Evolutionary conservation across 768 basidiomycete species (phyloP).

Genomic region (Mrakia gelida): DNA sequence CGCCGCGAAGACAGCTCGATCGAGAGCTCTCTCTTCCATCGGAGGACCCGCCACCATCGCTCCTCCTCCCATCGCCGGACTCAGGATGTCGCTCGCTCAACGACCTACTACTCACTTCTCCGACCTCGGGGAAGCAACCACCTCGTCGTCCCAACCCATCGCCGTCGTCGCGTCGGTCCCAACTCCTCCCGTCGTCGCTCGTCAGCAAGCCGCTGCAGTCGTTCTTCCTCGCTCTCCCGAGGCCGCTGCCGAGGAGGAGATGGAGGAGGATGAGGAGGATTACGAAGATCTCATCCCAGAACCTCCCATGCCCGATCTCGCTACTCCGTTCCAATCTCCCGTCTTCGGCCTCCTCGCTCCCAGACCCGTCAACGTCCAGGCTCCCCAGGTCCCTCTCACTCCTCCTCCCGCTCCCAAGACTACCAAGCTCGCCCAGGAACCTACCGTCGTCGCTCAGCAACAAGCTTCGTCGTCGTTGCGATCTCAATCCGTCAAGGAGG

Average conservation of each 20-base stretch:
- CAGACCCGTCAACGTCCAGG: background rate
- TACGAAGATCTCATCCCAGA: background rate
- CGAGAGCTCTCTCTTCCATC: conserved; percentile 21
- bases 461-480: background rate
- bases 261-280: background rate
- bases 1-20: conserved; percentile 11
- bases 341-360: background rate
- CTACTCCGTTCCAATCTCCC: conserved; percentile 8
- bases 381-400: background rate
- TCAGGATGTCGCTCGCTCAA: conserved; percentile 6
- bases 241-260: background rate
- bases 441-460: background rate
- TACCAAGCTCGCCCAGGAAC: background rate
- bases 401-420: background rate
- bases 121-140: background rate
- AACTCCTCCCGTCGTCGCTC: background rate
- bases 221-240: background rate
- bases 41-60: background rate
- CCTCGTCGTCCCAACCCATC: background rate
- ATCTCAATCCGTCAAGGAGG: background rate
- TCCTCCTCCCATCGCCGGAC: background rate
- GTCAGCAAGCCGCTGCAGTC: background rate
- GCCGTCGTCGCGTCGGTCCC: background rate
- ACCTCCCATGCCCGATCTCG: conserved; percentile 17
- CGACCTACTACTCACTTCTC: background rate